Conservation (phyloP, 2,329 filamentous ascomycete genomes). For the Cordyceps farinosa region DNA sequence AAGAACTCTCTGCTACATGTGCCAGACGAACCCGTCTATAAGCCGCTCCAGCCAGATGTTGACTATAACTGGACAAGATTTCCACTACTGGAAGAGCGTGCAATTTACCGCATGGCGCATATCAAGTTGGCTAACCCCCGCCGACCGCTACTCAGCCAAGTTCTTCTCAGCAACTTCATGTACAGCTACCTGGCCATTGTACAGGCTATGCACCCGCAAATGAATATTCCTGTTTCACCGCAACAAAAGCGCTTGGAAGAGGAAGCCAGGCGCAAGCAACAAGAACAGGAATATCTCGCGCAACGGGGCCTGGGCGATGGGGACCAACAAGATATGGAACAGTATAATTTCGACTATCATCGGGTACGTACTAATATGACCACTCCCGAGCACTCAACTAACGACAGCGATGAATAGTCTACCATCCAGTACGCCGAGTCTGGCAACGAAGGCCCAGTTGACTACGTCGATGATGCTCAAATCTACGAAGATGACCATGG, state of each 20-base stretch:
- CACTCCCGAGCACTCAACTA: not conserved
- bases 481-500: constrained; percentile 52
- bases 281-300: constrained; percentile 44
- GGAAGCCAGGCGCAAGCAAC: constrained; percentile 47
- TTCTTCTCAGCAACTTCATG: constrained; percentile 98
- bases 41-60: constrained; percentile 75
- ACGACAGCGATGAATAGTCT: constrained; percentile 31
- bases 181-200: constrained; percentile 98
- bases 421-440: constrained; percentile 46
- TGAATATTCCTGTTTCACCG: constrained; percentile 81
- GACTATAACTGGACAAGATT: constrained; percentile 97
- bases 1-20: constrained; percentile 70
- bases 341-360: constrained; percentile 53
- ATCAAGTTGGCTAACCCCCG: constrained; percentile 98
- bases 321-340: constrained; percentile 47
- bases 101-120: constrained; percentile 97
- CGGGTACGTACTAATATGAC: constrained; percentile 38
- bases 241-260: constrained; percentile 64
- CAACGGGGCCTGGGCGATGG: constrained; percentile 46
- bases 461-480: constrained; percentile 51
- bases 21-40: constrained; percentile 73
- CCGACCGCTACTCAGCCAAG: constrained; percentile 86
- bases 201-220: constrained; percentile 96
- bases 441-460: constrained; percentile 40
- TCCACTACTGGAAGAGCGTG: constrained; percentile 89